Evolutionary conservation across 1,139 yeast species (phyloP).

Genomic region (Pichia sp.): DNA sequence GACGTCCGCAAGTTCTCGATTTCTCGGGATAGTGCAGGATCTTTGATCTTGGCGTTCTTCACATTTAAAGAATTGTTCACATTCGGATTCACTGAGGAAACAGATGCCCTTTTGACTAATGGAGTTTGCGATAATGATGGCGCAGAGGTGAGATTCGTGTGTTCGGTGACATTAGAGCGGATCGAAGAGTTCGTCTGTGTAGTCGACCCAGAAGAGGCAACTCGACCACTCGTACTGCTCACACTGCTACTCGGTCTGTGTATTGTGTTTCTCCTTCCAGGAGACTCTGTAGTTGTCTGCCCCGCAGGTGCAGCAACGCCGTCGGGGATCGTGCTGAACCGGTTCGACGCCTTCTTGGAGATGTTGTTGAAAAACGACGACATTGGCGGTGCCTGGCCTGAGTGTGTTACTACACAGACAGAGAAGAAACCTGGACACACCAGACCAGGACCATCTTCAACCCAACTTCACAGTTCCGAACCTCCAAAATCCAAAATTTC

Average conservation of each 20-base stretch:
- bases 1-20: constrained; percentile 13
- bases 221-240: not conserved
- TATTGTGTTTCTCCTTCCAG: too few species aligned
- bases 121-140: constrained; percentile 9
- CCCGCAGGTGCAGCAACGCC: too few species aligned
- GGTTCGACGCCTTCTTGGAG: not conserved
- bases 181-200: constrained; percentile 1
- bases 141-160: constrained; percentile 1
- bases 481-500: too few species aligned
- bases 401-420: too few species aligned
- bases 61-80: not conserved
- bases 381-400: too few species aligned
- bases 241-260: too few species aligned
- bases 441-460: too few species aligned
- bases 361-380: not conserved
- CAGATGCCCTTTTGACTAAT: not conserved
- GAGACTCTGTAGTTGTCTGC: too few species aligned
- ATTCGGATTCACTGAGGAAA: not conserved
- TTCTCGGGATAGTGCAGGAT: constrained; percentile 5
- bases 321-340: not conserved
- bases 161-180: constrained; percentile 1
- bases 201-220: not conserved
- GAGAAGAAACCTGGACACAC: too few species aligned
- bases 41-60: not conserved
- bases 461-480: too few species aligned